Base-by-base conservation (phyloP, 2,329 filamentous ascomycete species). In the Parafenestella ontariensis region DNA sequence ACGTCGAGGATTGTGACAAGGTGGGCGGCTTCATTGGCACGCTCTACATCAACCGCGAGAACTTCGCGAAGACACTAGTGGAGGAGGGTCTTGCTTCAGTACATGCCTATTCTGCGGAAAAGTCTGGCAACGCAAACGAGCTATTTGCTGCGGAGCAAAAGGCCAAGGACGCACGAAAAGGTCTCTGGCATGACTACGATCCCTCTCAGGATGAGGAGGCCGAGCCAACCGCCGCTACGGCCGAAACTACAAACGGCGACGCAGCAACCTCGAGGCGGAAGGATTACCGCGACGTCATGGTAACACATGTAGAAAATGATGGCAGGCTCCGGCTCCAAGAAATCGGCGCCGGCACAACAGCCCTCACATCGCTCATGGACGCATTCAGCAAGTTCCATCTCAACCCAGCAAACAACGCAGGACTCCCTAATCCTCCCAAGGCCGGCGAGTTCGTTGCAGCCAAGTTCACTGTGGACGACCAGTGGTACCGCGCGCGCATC, bases 21-120 rank as follows among this genome's bases (percentile, higher is more conserved):
- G 89, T 95, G 23, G 95, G 95, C 68, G 95, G 95, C 33, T 99
- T 99, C 81, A 98, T 99, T 65, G 95, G 95, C 50, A 91, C 92
- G 13, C 83, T 99, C 21, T 97, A 92, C 76, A 86, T 99, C 75
- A 94, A 92, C 81, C 90, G 93, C 48, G 94, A 98, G 78, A 98
- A 91, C 80, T 96, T 99, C 72, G 91, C 93, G 69, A 97, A 96
- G 82, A 77, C 91, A 2, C 85, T 99, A 1, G 87, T 99, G 1
- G 95, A 98, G 77, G 95, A 99, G 78, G 95, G 95, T 58, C 83
- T 97, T 26, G 94, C 95, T 15, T 89, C 89, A 18, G 94, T 99
- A 15, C 94, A 98, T 75, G 87, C 89, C 52, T 98, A 96, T 80
- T 97, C 94, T 21, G 95, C 95, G 0, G 94, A 99, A 79, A 96